Conservation (phyloP, 23 red algal genomes). For the Porphyridium purpureum region DNA sequence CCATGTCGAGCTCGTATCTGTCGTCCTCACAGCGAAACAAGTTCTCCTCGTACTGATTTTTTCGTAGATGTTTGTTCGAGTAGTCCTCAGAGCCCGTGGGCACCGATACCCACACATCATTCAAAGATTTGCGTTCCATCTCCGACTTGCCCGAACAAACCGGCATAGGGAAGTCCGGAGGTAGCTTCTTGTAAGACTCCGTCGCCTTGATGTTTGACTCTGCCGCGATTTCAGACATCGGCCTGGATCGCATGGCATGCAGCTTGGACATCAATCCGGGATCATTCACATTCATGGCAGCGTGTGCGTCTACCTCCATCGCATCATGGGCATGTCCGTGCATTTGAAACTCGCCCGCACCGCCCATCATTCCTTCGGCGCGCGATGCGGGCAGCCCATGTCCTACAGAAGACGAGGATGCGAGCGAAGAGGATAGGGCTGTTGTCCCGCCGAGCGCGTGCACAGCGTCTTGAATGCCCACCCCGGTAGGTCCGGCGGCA, state of each 20-base stretch:
- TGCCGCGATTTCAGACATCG: slow-evolving; percentile 73
- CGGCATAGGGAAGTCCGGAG: slow-evolving; percentile 32
- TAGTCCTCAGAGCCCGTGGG: slow-evolving; percentile 88
- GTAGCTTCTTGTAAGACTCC: slow-evolving; percentile 67
- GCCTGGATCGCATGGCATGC: slow-evolving; percentile 13
- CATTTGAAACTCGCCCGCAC: background rate
- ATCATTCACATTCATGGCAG: background rate
- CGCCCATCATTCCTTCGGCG: background rate
- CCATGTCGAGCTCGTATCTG: slow-evolving; percentile 96
- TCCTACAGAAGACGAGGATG: background rate
- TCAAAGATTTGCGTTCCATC: slow-evolving; percentile 56
- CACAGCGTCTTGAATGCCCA: too few species aligned
- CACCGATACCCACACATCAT: slow-evolving; percentile 89
- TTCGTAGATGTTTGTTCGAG: slow-evolving; percentile 76
- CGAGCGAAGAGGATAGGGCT: too few species aligned
- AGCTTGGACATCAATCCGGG: slow-evolving; percentile 13
- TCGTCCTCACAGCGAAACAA: slow-evolving; percentile 95
- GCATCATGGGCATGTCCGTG: background rate
- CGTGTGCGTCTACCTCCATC: slow-evolving; percentile 1
- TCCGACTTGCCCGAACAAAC: slow-evolving; percentile 30
- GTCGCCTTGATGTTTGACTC: slow-evolving; percentile 20
- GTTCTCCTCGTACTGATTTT: slow-evolving; percentile 85
- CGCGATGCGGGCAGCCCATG: background rate
- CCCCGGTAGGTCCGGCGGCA: too few species aligned
- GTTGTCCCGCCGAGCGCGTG: too few species aligned